Percentiles rank a stretch among this genome's conserved stretches.
Evolutionary conservation across 1,139 yeast genomes (phyloP).

Genomic region (Pichia sp.): DNA sequence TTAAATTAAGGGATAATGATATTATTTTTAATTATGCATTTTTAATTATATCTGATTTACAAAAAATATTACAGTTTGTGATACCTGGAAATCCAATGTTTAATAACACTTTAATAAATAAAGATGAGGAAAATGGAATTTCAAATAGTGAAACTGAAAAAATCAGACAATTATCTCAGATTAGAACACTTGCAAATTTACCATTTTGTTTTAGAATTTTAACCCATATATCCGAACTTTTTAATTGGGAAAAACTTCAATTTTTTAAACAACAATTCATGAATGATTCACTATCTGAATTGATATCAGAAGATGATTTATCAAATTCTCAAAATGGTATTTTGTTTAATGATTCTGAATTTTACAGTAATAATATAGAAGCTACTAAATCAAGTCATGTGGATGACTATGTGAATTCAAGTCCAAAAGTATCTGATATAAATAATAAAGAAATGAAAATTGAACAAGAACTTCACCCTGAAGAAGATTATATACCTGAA

Average conservation of each 20-base stretch:
- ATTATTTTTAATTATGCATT: slow-evolving; percentile 35
- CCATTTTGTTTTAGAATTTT: slow-evolving; percentile 36
- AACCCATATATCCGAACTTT: slow-evolving; percentile 21
- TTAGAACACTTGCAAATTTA: slow-evolving; percentile 39
- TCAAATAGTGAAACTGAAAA: not conserved
- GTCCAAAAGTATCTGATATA: not conserved
- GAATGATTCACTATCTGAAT: slow-evolving; percentile 20
- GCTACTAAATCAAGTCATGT: slow-evolving; percentile 17
- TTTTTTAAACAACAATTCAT: slow-evolving; percentile 29
- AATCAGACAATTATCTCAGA: not conserved
- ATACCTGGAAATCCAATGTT: slow-evolving; percentile 37
- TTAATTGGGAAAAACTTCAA: slow-evolving; percentile 12
- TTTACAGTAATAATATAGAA: slow-evolving; percentile 3
- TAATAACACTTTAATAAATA: not conserved
- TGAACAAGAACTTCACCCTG: not conserved
- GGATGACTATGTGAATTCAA: slow-evolving; percentile 16
- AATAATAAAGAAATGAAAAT: not conserved
- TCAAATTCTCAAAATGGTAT: slow-evolving; percentile 32
- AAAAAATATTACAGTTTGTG: slow-evolving; percentile 44
- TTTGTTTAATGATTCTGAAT: slow-evolving; percentile 29
- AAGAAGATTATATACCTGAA: slow-evolving; percentile 12
- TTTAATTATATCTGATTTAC: slow-evolving; percentile 37
- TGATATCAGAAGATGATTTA: slow-evolving; percentile 35
- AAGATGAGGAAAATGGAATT: not conserved
- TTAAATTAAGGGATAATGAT: slow-evolving; percentile 10